Conservation (phyloP, 2,329 filamentous ascomycete genomes). For the Metarhizium rileyi region DNA sequence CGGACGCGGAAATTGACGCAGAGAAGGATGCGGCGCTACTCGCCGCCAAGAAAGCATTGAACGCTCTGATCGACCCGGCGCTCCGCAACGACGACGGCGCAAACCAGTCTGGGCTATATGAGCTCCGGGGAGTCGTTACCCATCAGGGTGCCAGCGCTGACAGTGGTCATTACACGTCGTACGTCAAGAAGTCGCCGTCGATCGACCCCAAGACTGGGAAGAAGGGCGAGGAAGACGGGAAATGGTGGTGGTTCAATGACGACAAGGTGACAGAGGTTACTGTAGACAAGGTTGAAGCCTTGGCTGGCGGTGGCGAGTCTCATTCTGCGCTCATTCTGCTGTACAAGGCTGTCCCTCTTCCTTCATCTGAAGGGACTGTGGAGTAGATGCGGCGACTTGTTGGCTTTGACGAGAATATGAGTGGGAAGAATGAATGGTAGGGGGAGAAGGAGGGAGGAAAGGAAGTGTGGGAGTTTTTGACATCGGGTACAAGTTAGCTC, state of each 20-base stretch:
- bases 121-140: slow-evolving; percentile 86
- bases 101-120: slow-evolving; percentile 92
- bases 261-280: slow-evolving; percentile 93
- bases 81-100: slow-evolving; percentile 69
- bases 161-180: slow-evolving; percentile 95
- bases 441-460: neutral
- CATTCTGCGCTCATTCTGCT: slow-evolving; percentile 75
- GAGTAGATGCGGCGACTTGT: slow-evolving; percentile 11
- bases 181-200: slow-evolving; percentile 80
- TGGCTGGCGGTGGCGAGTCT: slow-evolving; percentile 81
- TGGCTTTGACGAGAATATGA: neutral
- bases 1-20: slow-evolving; percentile 83
- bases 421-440: neutral
- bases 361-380: slow-evolving; percentile 40
- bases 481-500: neutral
- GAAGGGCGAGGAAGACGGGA: slow-evolving; percentile 73
- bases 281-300: slow-evolving; percentile 78
- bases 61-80: slow-evolving; percentile 64
- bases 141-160: slow-evolving; percentile 96
- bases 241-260: slow-evolving; percentile 99
- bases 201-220: slow-evolving; percentile 69
- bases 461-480: no score
- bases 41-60: slow-evolving; percentile 78
- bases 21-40: slow-evolving; percentile 69
- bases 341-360: slow-evolving; percentile 65